Evolutionary conservation across 2,329 filamentous ascomycete genomes (phyloP).

Genomic region (Penicillium sp.): DNA sequence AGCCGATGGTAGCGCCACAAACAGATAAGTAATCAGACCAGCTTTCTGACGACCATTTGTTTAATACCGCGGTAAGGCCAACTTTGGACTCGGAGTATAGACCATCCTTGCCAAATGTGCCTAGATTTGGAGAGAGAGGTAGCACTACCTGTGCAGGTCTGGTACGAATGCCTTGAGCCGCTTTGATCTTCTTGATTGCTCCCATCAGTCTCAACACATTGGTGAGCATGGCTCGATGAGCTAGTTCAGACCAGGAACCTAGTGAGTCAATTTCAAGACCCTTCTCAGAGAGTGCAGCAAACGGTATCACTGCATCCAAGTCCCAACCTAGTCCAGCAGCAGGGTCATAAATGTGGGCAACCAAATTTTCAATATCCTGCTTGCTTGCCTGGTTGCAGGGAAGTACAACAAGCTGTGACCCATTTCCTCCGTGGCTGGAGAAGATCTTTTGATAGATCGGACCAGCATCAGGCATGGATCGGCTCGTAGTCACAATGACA

Average conservation of each 20-base stretch:
- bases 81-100: constrained; percentile 98
- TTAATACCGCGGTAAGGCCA: constrained; percentile 93
- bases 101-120: constrained; percentile 95
- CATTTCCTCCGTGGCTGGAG: constrained; percentile 83
- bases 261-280: constrained; percentile 94
- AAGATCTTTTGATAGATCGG: constrained; percentile 99
- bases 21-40: constrained; percentile 98
- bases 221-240: constrained; percentile 97
- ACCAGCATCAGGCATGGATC: constrained; percentile 93
- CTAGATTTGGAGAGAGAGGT: constrained; percentile 94
- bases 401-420: constrained; percentile 94
- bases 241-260: constrained; percentile 94
- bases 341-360: constrained; percentile 92
- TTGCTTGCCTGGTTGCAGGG: constrained; percentile 99
- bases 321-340: constrained; percentile 98
- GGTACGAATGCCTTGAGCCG: constrained; percentile 81
- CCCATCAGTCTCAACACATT: constrained; percentile 91
- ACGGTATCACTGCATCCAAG: constrained; percentile 90
- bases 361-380: constrained; percentile 65
- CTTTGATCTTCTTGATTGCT: constrained; percentile 85
- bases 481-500: constrained; percentile 92
- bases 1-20: constrained; percentile 96
- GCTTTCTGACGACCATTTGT: constrained; percentile 94
- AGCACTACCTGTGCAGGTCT: constrained; percentile 94
- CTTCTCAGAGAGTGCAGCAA: constrained; percentile 95